Conservation (phyloP, 345 rosid genomes). For the Citrus australasica region DNA sequence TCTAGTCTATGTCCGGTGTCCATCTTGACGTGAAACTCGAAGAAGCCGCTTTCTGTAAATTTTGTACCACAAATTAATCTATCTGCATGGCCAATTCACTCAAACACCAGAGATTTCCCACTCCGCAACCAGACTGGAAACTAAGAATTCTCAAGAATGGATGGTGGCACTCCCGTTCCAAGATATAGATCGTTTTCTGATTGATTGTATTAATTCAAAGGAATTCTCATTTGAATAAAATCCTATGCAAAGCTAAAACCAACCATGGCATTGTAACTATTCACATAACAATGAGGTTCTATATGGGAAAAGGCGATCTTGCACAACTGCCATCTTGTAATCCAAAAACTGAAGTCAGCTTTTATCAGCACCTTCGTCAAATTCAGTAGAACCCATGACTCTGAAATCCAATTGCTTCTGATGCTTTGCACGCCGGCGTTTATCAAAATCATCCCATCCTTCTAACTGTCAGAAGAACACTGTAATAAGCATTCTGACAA, state of each 20-base stretch:
- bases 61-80: too few species aligned
- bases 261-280: neutral
- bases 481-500: neutral
- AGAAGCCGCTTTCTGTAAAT: too few species aligned
- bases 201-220: too few species aligned
- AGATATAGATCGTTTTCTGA: too few species aligned
- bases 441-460: constrained; percentile 82
- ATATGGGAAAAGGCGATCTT: neutral
- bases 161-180: too few species aligned
- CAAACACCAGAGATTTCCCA: too few species aligned
- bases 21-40: too few species aligned
- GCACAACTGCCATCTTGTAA: neutral
- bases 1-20: too few species aligned
- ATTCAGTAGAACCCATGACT: constrained; percentile 57
- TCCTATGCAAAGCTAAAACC: neutral
- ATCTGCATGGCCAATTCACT: too few species aligned
- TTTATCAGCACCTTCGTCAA: constrained; percentile 95
- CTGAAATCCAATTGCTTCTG: constrained; percentile 91
- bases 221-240: neutral
- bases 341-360: constrained; percentile 30
- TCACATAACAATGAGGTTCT: neutral
- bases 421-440: constrained; percentile 68
- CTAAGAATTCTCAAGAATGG: too few species aligned
- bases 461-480: constrained; percentile 36
- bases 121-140: too few species aligned